Evolutionary conservation across 2,329 filamentous ascomycete genomes (phyloP).

Genomic region (Fusarium cyanostomum): DNA sequence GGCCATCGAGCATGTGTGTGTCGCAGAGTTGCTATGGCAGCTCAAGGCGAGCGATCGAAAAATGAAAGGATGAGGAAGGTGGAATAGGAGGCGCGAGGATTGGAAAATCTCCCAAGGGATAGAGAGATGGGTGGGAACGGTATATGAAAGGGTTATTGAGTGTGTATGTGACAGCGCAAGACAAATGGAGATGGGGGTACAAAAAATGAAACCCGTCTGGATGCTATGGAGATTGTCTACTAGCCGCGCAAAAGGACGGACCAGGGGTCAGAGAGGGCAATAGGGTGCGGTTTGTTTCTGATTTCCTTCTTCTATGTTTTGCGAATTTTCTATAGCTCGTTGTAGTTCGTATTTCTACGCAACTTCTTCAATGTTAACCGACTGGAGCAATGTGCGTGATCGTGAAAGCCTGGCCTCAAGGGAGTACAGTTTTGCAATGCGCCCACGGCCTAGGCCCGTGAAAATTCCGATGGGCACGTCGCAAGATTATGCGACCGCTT

Average conservation of each 20-base stretch:
- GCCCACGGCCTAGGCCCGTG: not conserved
- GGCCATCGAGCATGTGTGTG: not conserved
- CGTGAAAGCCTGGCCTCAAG: not conserved
- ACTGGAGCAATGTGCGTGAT: not conserved
- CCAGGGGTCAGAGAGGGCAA: slow-evolving; percentile 4
- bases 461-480: not conserved
- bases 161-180: slow-evolving; percentile 21
- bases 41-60: slow-evolving; percentile 11
- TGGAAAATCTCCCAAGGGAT: slow-evolving; percentile 43
- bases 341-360: slow-evolving; percentile 37
- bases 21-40: slow-evolving; percentile 6
- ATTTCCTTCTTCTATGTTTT: slow-evolving; percentile 28
- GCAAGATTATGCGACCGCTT: slow-evolving; percentile 15
- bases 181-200: slow-evolving; percentile 3
- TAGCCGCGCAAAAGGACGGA: slow-evolving; percentile 28
- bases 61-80: slow-evolving; percentile 7
- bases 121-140: slow-evolving; percentile 38
- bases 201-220: slow-evolving; percentile 29
- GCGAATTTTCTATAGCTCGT: slow-evolving; percentile 40
- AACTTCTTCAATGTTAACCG: slow-evolving; percentile 12
- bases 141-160: slow-evolving; percentile 27
- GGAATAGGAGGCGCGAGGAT: slow-evolving; percentile 28
- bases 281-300: slow-evolving; percentile 33
- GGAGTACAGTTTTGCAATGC: slow-evolving; percentile 5
- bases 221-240: slow-evolving; percentile 36